phyloP scores from a whole-genome alignment of 768 basidiomycete species.

The Suillus placidus region DNA sequence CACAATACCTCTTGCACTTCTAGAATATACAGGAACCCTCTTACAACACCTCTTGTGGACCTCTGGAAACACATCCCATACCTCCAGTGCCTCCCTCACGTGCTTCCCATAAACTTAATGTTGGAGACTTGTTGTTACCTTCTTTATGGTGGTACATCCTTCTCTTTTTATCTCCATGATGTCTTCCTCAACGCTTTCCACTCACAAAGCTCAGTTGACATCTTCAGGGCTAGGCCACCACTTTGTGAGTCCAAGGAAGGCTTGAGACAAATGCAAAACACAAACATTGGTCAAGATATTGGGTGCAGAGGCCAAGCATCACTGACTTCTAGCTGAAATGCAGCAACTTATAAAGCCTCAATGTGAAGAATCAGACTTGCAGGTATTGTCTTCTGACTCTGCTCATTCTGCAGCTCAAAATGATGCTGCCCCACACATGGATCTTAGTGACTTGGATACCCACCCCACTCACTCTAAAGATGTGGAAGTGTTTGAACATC shows the following conservation, averaged over 20 bases:
- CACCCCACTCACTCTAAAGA: neutral
- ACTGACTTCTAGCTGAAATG: neutral
- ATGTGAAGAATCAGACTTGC: too few relatives aligned
- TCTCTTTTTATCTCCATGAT: neutral
- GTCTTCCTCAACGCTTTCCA: neutral
- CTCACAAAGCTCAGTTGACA: neutral
- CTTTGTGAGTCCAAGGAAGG: neutral
- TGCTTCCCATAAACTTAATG: neutral
- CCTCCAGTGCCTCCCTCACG: neutral
- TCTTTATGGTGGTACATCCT: neutral
- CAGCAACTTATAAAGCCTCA: neutral
- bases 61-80: too few relatives aligned
- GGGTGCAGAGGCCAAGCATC: accelerated
- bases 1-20: too few relatives aligned
- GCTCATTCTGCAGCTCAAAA: too few relatives aligned
- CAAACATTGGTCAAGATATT: neutral
- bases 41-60: too few relatives aligned
- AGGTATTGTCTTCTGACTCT: too few relatives aligned
- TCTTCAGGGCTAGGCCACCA: neutral
- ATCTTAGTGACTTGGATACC: too few relatives aligned
- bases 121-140: neutral
- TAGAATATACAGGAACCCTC: too few relatives aligned
- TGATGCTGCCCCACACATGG: neutral
- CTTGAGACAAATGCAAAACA: neutral
- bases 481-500: neutral